Evolutionary conservation across 2,329 filamentous ascomycete species (phyloP), one percentile per base, ranked within the genome.

Genomic region (Fusarium chlamydosporum): DNA sequence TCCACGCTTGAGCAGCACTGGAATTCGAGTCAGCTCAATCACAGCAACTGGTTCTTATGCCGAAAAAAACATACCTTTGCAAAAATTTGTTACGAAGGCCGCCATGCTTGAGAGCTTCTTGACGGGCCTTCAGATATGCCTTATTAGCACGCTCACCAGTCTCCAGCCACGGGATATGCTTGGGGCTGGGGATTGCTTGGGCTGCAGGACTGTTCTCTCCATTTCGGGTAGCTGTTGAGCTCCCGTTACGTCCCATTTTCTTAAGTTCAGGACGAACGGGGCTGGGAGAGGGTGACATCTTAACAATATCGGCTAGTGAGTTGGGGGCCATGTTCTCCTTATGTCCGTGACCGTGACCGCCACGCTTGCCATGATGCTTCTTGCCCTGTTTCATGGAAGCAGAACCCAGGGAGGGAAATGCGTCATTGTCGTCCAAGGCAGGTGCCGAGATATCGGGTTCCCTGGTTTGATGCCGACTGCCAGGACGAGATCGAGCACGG

Each of bases 1-100:
- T 97, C 95, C 96, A 99, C 23, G 96, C 96, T 85, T 98, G 95
- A 10, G 95, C 95, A 71, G 96, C 96, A 79, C 94, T 96, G 67
- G 41, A 15, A 31, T 37, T 16, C 53, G 12, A 46, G 54, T 67
- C 42, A 68, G 61, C 34, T 26, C 10, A 47, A 20, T 31, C 41
- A 8, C 23, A 7, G 20, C 12, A 31, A 27, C n/a, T 18, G 37
- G 13, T 11, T 35, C 10, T 20, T 23, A n/a, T 9, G 31, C 3
- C 9, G 10, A 33, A 20, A 16, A 16, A 16, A 20, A 77, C 82
- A 74, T 81, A 95, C 93, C 93, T 97, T 80, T 97, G 95, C 56
- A 99, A 81, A 74, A 98, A 99, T 78, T 98, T 98, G 79, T 98
- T 99, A 67, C 96, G 89, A 77, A 97, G 88, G 72, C 94, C 96